Base-by-base conservation (phyloP, 371 early-diverging fungal species). In the Mucor sp. region DNA sequence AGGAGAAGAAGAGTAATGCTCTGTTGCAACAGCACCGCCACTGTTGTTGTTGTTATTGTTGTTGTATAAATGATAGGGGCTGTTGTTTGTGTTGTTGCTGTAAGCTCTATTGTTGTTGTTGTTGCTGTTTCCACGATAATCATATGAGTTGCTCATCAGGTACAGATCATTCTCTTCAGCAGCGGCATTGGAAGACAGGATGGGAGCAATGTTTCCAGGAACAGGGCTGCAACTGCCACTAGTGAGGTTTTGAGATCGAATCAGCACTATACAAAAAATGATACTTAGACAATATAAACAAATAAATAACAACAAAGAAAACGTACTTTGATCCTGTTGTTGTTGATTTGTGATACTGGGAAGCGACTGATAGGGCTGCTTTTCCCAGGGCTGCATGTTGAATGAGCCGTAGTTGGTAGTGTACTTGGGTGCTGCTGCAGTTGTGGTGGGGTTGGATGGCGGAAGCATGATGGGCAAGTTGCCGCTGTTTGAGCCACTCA, bases 201-300 rank as follows among this genome's bases (percentile, higher is more conserved):
- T 62, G 44, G 69, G 69, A 11, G 65, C 57, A 28, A 71, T 63
- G 11, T 43, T 48, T 3, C 71, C 67, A 58, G 72, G 78, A 15
- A 74, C 78, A 66, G 67, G 79, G 60, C 67, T 78, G 62, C 72
- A 77, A 66, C 70, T 82, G 35, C 74, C 76, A 69, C 66, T 79
- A 25, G 39, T 73, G 58, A 28, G 62, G 21, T 21, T 50, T 23
- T 23, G 50, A 25, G 63, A 67, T 63, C 71, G 68, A 21, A 70
- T 67, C 21, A 60, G 57, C 66, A 61, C 69, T 69, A 65, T 19
- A 19, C 19, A 63, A 53, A 48, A 35, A 6, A 63, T 44, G 14
- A 32, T 33, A 25, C 32, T 47, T 55, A 32, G 23, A 50, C 25
- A 50, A 37, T 50, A 25, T 50, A 25, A 21, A 44, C 17, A 44